Percentiles rank a stretch among this genome's conserved stretches.
phyloP scores from a whole-genome alignment of 495 filamentous ascomycete genomes.

The Annulohypoxylon stygium region DNA sequence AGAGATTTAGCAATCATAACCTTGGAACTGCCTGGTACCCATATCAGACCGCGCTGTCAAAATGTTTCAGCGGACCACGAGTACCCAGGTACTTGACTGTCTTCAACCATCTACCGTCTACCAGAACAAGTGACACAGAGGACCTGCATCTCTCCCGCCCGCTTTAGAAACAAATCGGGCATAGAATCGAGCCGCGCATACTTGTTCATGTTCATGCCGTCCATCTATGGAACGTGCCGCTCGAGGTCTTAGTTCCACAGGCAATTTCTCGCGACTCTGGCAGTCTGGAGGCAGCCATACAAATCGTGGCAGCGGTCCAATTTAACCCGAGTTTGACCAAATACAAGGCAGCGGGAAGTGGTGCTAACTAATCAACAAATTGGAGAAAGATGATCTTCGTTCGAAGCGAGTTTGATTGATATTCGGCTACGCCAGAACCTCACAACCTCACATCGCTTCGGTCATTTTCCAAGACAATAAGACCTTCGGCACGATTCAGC shows the following conservation, averaged over 20 bases:
- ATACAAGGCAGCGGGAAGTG: background rate
- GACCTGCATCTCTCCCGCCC: slow-evolving; percentile 18
- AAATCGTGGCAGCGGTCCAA: slow-evolving; percentile 13
- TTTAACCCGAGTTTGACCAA: slow-evolving; percentile 24
- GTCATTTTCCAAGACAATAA: slow-evolving; percentile 13
- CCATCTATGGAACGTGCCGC: slow-evolving; percentile 38
- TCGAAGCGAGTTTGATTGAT: slow-evolving; percentile 26
- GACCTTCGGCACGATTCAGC: slow-evolving; percentile 25
- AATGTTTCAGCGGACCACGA: slow-evolving; percentile 12
- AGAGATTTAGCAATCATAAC: slow-evolving; percentile 21
- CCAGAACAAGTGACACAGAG: slow-evolving; percentile 19
- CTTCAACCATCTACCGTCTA: slow-evolving; percentile 8
- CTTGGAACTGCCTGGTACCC: background rate
- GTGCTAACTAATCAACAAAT: slow-evolving; percentile 15
- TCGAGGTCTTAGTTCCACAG: slow-evolving; percentile 26
- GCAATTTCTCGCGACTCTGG: slow-evolving; percentile 42
- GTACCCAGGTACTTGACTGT: background rate
- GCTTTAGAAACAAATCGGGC: slow-evolving; percentile 27
- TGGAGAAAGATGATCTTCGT: slow-evolving; percentile 31
- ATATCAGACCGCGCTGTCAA: slow-evolving; percentile 31
- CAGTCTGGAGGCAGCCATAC: slow-evolving; percentile 5
- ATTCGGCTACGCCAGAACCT: slow-evolving; percentile 16
- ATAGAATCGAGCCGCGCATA: slow-evolving; percentile 41
- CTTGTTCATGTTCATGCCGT: slow-evolving; percentile 23
- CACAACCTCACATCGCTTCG: background rate